Evolutionary conservation across 768 basidiomycete genomes (phyloP), one percentile per base, ranked within the genome.

Genomic region (Tricholoma sp.): DNA sequence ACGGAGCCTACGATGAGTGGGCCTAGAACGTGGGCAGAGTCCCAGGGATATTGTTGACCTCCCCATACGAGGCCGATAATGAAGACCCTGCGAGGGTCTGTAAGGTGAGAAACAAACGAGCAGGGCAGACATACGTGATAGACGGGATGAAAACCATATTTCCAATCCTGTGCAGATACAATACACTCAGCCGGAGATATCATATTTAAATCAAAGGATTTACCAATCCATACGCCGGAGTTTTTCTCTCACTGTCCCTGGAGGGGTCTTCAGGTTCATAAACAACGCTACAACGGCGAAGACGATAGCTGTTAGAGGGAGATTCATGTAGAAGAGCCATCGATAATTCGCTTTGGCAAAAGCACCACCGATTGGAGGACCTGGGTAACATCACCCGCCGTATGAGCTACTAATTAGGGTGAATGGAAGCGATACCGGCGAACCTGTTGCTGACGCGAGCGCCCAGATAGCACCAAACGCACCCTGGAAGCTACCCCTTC

Each of bases 41-140:
- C 57, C 82, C 82, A 84, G 0, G 75, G 52, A 56, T 73, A 78
- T 0, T 64, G 59, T 19, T 73, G 65, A 0, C 83, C 81, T 18
- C 74, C 82, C 75, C 76, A 81, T 2, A 77, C 80, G 6, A 84
- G 64, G 0, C 65, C 79, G 43, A 81, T 66, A 31, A 76, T 72
- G 19, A 58, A 62, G 35, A 37, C 35, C 35, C 35, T 37, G 11
- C 16, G 35, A 37, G 35, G 35, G 35, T 37, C 35, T 12, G 35
- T 5, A 37, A 37, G 35, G 11, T 37, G 35, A 12, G 35, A 37
- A 37, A 14, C 11, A 12, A 37, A 10, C 35, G 11, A 12, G 35
- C 35, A 37, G 35, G 7, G 35, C 35, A 37, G 35, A 37, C 35
- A 5, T 69, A 59, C 5, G 66, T 64, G 1, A 77, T 70, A 7